Percentiles rank a stretch among this genome's conserved stretches.
These are phyloP conservation scores for Eucalyptus virginea DNA, from an alignment of 345 rosid species.

Conservation along the genomic window DNA sequence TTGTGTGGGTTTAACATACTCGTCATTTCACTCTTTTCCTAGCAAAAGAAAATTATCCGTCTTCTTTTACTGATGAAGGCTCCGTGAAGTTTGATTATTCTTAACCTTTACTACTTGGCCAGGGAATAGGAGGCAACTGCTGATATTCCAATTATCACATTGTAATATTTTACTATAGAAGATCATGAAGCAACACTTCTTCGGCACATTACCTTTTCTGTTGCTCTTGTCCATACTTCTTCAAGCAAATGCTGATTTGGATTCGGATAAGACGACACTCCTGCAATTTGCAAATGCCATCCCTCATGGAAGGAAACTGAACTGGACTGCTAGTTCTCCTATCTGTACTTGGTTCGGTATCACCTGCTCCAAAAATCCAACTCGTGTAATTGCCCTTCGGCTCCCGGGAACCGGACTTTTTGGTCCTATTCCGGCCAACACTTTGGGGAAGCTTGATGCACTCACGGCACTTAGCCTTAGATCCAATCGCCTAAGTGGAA, in stretches of 20 bases:
- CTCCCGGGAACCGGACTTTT: constrained; percentile 73
- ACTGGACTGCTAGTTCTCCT: constrained; percentile 48
- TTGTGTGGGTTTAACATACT: background rate
- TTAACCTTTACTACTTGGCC: background rate
- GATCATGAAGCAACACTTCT: constrained; percentile 23
- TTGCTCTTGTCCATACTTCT: constrained; percentile 14
- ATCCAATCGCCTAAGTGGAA: constrained; percentile 52
- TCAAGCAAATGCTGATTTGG: constrained; percentile 27
- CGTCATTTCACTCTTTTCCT: background rate
- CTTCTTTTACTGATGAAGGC: background rate
- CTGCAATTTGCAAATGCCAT: constrained; percentile 56
- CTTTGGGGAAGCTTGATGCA: constrained; percentile 68
- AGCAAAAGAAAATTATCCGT: background rate
- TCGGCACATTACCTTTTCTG: constrained; percentile 17
- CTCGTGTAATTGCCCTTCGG: constrained; percentile 56
- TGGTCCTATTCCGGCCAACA: constrained; percentile 72
- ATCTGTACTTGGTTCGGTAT: constrained; percentile 76
- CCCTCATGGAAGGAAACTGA: constrained; percentile 70
- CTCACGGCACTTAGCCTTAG: constrained; percentile 69
- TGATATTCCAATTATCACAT: background rate
- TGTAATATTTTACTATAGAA: background rate
- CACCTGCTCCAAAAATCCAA: constrained; percentile 37
- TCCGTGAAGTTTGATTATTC: background rate
- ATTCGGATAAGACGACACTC: constrained; percentile 63
- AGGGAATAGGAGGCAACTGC: background rate